These are phyloP conservation scores for Aspergillus affinis DNA, from an alignment of 495 filamentous ascomycete species.

Conservation along the genomic window DNA sequence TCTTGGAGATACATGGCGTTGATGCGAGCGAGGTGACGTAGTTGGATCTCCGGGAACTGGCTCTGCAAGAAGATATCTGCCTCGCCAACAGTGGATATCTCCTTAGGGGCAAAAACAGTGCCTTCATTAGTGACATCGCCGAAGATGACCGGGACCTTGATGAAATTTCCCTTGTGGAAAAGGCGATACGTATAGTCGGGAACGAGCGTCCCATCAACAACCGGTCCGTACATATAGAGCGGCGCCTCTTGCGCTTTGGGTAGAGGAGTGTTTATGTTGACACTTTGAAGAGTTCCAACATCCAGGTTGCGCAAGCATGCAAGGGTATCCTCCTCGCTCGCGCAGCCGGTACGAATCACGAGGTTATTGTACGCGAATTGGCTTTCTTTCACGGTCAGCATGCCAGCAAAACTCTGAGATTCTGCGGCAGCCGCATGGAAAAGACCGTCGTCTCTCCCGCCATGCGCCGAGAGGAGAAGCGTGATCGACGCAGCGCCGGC, in stretches of 20 bases:
- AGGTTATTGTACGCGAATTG: constrained; percentile 68
- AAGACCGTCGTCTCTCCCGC: constrained; percentile 51
- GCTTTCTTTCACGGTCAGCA: constrained; percentile 57
- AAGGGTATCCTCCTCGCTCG: constrained; percentile 45
- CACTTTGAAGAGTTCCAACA: constrained; percentile 46
- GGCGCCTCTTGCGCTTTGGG: constrained; percentile 49
- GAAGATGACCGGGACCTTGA: constrained; percentile 68
- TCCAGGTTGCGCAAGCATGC: constrained; percentile 57
- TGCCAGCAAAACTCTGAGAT: constrained; percentile 62
- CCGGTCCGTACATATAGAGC: constrained; percentile 59
- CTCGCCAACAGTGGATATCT: constrained; percentile 44
- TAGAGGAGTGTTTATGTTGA: constrained; percentile 54
- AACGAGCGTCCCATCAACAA: constrained; percentile 59
- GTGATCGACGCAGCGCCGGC: constrained; percentile 68
- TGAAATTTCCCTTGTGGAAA: constrained; percentile 58
- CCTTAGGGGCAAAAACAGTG: constrained; percentile 58
- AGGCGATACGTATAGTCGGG: constrained; percentile 58
- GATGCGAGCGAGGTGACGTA: constrained; percentile 52
- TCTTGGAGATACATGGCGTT: constrained; percentile 57
- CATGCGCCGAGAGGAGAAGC: constrained; percentile 65
- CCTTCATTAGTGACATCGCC: constrained; percentile 74
- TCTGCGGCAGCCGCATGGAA: constrained; percentile 66
- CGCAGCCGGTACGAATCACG: constrained; percentile 55
- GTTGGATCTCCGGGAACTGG: constrained; percentile 61
- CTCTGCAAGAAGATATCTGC: constrained; percentile 56